Base-by-base conservation (phyloP, 1,139 yeast species). In the Geotrichum cucujoidarum region DNA sequence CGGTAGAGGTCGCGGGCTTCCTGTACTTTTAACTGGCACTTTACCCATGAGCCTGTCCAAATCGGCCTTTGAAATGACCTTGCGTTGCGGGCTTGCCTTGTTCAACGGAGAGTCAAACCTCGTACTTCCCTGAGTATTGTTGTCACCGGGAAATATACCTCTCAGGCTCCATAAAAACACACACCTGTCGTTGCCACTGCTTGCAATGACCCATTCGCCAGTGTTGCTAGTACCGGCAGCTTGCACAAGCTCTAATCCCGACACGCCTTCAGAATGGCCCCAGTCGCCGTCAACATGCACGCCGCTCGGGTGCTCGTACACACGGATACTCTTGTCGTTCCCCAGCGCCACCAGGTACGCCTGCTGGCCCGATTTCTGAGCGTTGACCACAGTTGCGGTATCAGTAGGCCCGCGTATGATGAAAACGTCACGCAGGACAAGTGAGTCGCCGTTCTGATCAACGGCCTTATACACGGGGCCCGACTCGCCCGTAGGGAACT, bases 261-360 rank as follows among this genome's bases (percentile, higher is more conserved):
- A 59, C 6, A 80, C 70, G 1, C 74, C 65, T 41, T 80, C 87
- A 55, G 82, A 77, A 55, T 81, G 88, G 0, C 85, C 90, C 83
- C 84, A 82, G 34, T 70, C 75, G 0, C 74, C 69, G 11, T 76
- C 71, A 11, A 77, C 41, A 8, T 71, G 70, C 40, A 65, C 71
- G 0, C 83, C 84, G 4, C 69, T 67, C 0, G 57, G 50, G 51
- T 72, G 75, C 37, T 70, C 70, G 57, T 75, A 80, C 1, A 72
- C 59, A 24, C 85, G 64, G 4, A 83, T 63, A 20, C 85, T 76
- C 59, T 78, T 80, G 60, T 82, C 88, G 0, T 76, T 62, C 5
- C 77, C 76, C 1, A 81, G 67, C 1, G 75, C 78, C 3, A 75
- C 58, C 13, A 68, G 51, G 32, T 51, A 53, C 35, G 54, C 59